Evolutionary conservation across 768 basidiomycete species (phyloP), one percentile per base, ranked within the genome.

Genomic region (Clitopilus passeckerianus): DNA sequence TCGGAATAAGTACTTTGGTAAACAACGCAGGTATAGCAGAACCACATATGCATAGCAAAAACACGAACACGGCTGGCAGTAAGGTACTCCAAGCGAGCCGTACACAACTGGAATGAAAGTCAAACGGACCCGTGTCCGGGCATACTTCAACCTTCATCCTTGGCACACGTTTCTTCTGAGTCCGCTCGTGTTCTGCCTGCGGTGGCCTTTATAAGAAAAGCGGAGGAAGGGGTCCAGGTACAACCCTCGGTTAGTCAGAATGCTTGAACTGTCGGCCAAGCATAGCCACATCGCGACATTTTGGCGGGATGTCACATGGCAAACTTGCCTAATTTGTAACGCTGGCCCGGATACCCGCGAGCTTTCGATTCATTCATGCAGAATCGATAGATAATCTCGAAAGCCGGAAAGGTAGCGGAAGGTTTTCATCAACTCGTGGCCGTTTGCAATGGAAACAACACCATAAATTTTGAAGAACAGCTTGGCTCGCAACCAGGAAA

Each of bases 51-150:
- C 73, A 80, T 18, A 85, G 66, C 2, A 63, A 64, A 53, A 77
- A 72, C 41, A 84, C 82, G 57, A 84, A 66, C 3, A 69, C 65
- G n/a, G 76, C 78, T 22, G 85, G 84, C 0, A 72, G 53, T 33
- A 86, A 46, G 2, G 81, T 74, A n/a, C 74, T 74, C 84, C 83
- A 87, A 16, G 80, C 73, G 0, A 71, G 69, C 30, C 85, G 77
- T 2, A 83, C 69, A 63, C 86, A 86, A 6, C 73, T 52, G 59
- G 76, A 70, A 5, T 69, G 64, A 53, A 84, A 72, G 71, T 85
- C 81, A 44, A 78, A 68, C 18, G 71, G 66, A 15, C 72, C 73
- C 35, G 71, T 59, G 41, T 68, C 67, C 8, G 60, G 60, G 63
- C 69, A 76, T 63, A 78, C 67, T 57, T 50, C 46, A 12, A 50